Evolutionary conservation across 495 filamentous ascomycete genomes (phyloP), one percentile per base, ranked within the genome.

Genomic region (Schizothecium vesticola): DNA sequence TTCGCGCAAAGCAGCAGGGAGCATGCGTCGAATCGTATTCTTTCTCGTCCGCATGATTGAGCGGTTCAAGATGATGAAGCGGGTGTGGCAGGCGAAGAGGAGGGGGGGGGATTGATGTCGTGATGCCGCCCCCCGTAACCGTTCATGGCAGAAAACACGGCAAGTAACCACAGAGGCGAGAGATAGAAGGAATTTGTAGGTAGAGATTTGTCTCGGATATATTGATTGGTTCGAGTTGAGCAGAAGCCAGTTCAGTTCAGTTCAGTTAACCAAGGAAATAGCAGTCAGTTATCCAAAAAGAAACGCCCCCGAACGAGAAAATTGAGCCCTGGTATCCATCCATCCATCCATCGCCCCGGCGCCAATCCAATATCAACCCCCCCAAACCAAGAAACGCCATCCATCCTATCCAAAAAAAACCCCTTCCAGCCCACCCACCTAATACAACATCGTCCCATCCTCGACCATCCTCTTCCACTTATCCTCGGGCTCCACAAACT

Each of bases 401-500:
- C 36, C 36, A 19, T 8, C 36, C 36, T 5, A 51, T n/a, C 36
- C 36, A 43, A 43, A 36, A 13, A 2, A 36, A 13, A 2, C 12
- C 12, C 12, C 33, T 19, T 19, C 36, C 36, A 51, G 1, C 12
- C 33, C 0, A 23, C n/a, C 33, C 0, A 23, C n/a, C 61, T 64
- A 64, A 64, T 80, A 78, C 64, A 81, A 64, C 68, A 83, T 57
- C 66, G 80, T 78, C 24, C 78, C 78, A 12, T 68, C 77, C n/a
- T 79, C 74, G 5, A 81, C 74, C 77, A 83, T 75, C n/a, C 21
- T n/a, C 63, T 74, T 77, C 60, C 82, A 83, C 58, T 68, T 21
- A 63, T 83, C 81, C 22, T 73, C 24, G 3, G 82, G 82, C 73
- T 81, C 77, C 24, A 69, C 64, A 65, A 84, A 84, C 60, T 57